These are phyloP conservation scores for Daldinia grandis DNA, from an alignment of 495 filamentous ascomycete species.

Conservation along the genomic window DNA sequence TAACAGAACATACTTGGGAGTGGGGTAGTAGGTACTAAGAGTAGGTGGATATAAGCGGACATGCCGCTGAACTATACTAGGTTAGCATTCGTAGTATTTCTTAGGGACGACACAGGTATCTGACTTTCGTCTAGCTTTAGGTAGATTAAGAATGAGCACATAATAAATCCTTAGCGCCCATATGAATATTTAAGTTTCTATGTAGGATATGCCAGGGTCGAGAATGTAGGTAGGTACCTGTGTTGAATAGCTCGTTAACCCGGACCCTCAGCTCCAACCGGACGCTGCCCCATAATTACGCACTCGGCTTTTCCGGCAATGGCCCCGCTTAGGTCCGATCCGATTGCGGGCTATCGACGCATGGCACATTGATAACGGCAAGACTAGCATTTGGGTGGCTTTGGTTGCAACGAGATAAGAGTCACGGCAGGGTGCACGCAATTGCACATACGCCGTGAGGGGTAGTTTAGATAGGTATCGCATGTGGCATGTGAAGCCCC, in stretches of 20 bases:
- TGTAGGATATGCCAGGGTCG: too few relatives aligned
- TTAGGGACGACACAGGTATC: too few relatives aligned
- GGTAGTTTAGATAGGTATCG: background rate
- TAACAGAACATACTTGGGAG: background rate
- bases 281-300: background rate
- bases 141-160: too few relatives aligned
- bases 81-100: too few relatives aligned
- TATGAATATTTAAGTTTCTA: too few relatives aligned
- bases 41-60: background rate
- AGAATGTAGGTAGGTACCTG: too few relatives aligned
- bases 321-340: constrained; percentile 3
- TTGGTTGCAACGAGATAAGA: constrained; percentile 4
- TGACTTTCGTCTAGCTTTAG: too few relatives aligned
- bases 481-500: background rate
- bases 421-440: background rate
- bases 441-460: background rate
- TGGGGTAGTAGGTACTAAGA: constrained; percentile 1
- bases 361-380: background rate
- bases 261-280: background rate
- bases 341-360: background rate
- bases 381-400: background rate
- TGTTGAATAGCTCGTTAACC: too few relatives aligned
- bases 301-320: background rate
- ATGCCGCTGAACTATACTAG: background rate
- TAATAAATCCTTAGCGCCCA: too few relatives aligned